A percentile compares a stretch with the other conserved stretches of the same genome.
Evolutionary conservation across 2,329 filamentous ascomycete species (phyloP).

Genomic region (Verticillium tricorpus): DNA sequence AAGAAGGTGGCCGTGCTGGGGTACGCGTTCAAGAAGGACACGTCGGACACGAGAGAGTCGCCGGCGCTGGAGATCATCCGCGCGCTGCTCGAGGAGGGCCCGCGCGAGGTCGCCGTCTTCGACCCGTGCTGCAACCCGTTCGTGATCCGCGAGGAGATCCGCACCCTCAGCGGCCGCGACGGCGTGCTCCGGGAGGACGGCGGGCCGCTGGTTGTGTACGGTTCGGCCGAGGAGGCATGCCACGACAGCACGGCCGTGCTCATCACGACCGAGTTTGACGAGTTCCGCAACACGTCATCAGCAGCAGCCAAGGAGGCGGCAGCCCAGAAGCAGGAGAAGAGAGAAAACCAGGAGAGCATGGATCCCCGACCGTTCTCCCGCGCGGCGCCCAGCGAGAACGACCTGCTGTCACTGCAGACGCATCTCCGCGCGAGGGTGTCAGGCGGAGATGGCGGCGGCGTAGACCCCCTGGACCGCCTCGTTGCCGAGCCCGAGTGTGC

Average conservation of each 20-base stretch:
- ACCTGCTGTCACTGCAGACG: slow-evolving; percentile 44
- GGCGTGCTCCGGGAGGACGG: slow-evolving; percentile 28
- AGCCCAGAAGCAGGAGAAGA: slow-evolving; percentile 19
- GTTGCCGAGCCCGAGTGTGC: slow-evolving; percentile 39
- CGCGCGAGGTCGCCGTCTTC: slow-evolving; percentile 61
- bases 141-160: slow-evolving; percentile 46
- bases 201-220: slow-evolving; percentile 41
- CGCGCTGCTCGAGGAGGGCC: slow-evolving; percentile 60
- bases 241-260: slow-evolving; percentile 41
- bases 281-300: slow-evolving; percentile 40
- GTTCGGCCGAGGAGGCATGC: slow-evolving; percentile 44
- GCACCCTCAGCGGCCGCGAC: slow-evolving; percentile 31
- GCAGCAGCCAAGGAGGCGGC: slow-evolving; percentile 5
- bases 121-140: slow-evolving; percentile 58
- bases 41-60: slow-evolving; percentile 68
- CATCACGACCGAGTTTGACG: slow-evolving; percentile 52
- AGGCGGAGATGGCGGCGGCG: slow-evolving; percentile 16
- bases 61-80: slow-evolving; percentile 64
- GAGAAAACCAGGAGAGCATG: slow-evolving; percentile 17
- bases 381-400: slow-evolving; percentile 32
- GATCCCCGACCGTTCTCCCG: slow-evolving; percentile 42
- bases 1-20: slow-evolving; percentile 72
- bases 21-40: slow-evolving; percentile 77
- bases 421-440: slow-evolving; percentile 29
- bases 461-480: slow-evolving; percentile 41